Base-by-base conservation (phyloP, 148 eudicot species). In the Pouteria glomerata region DNA sequence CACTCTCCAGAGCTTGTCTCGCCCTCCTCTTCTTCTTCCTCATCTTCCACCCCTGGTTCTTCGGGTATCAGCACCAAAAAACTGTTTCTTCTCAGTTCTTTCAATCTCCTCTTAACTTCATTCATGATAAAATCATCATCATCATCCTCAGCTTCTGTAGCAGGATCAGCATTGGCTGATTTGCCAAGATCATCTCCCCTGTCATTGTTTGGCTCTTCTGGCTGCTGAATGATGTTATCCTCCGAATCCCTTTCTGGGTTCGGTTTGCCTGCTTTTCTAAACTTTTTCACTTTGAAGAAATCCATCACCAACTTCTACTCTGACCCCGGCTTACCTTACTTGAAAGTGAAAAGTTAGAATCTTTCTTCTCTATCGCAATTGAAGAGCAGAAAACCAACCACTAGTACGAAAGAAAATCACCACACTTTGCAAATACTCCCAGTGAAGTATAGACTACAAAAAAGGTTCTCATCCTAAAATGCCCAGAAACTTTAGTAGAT, bases 21-120 rank as follows among this genome's bases (percentile, higher is more conserved):
- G 30, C 82, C 88, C 66, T 83, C n/a, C n/a, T n/a, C 91, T 65
- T 79, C 94, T 51, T 84, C 87, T 92, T 85, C 92, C 72, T 73
- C 77, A 2, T 73, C 83, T 19, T 72, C 82, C 19, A 66, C 64
- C 18, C 76, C 56, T 7, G 93, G 66, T 80, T 92, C 97, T 80
- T 95, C 99, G 1, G 99, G 99, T 73, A 95, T 95, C 77, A 95
- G 72, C 75, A 88, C 90, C 99, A 95, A 89, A 76, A 92, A 95
- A 47, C 97, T 95, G 74, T 95, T 95, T 72, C 97, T 88, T 77
- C 90, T 85, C 63, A 95, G 78, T 69, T 95, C 99, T 78, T 92
- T 95, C 77, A 95, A 56, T 61, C 97, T 87, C 79, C 92, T 89
- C 72, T 95, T 95, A 65, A 91, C 99, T 82, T 95, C 99, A 71